phyloP scores from a whole-genome alignment of 2,329 filamentous ascomycete genomes.

The Paramyrothecium roridum region DNA sequence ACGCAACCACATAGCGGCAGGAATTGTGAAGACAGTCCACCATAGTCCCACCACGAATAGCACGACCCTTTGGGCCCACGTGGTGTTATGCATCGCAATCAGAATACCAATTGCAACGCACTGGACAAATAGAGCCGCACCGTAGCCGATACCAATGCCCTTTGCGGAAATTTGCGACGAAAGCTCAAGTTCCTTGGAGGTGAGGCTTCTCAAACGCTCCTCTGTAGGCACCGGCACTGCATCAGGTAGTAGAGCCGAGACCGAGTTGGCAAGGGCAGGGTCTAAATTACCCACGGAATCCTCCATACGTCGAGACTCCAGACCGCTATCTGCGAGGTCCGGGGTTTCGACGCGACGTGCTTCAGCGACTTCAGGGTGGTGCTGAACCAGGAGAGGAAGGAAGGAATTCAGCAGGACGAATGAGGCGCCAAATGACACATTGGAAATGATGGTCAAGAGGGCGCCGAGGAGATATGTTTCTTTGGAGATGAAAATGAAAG shows the following conservation, averaged over 20 bases:
- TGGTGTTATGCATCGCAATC: slow-evolving; percentile 69
- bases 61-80: slow-evolving; percentile 81
- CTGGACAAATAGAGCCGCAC: slow-evolving; percentile 81
- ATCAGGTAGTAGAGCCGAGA: slow-evolving; percentile 42
- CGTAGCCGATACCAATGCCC: slow-evolving; percentile 92
- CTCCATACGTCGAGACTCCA: slow-evolving; percentile 31
- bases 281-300: slow-evolving; percentile 27
- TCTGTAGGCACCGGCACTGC: slow-evolving; percentile 28
- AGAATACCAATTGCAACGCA: slow-evolving; percentile 77
- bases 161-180: slow-evolving; percentile 90
- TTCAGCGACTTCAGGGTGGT: slow-evolving; percentile 61
- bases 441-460: slow-evolving; percentile 82
- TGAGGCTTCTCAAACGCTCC: slow-evolving; percentile 41
- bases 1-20: slow-evolving; percentile 81
- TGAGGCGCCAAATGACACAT: slow-evolving; percentile 90
- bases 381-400: slow-evolving; percentile 81
- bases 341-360: slow-evolving; percentile 21
- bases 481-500: slow-evolving; percentile 76
- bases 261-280: slow-evolving; percentile 34
- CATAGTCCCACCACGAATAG: slow-evolving; percentile 84
- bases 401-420: slow-evolving; percentile 97
- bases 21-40: slow-evolving; percentile 92
- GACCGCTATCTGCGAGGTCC: slow-evolving; percentile 23
- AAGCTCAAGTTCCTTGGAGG: slow-evolving; percentile 69
- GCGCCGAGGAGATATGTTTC: slow-evolving; percentile 77